Evolutionary conservation across 768 basidiomycete genomes (phyloP).

Genomic region (Mycena haematopus): DNA sequence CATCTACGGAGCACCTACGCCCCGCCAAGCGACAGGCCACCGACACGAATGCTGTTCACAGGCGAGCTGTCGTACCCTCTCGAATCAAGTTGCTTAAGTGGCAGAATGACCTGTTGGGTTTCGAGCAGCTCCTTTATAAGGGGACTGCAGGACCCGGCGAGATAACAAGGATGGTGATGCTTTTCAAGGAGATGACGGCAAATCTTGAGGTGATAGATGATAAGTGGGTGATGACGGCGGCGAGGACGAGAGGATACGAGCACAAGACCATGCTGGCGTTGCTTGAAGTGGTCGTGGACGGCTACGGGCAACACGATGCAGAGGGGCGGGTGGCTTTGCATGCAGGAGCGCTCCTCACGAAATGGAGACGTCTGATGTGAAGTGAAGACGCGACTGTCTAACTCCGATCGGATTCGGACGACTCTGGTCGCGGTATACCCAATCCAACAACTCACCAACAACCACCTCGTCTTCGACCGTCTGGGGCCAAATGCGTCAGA

Average conservation of each 20-base stretch:
- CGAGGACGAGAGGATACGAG: not conserved
- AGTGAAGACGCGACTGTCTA: not conserved
- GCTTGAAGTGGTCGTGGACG: not conserved
- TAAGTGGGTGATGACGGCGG: conserved; percentile 7
- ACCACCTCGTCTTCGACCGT: not conserved
- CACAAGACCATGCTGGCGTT: conserved; percentile 14
- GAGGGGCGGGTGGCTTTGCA: not conserved
- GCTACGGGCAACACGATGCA: not conserved
- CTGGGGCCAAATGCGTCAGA: too few species aligned
- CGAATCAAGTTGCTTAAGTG: not conserved
- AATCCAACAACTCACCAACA: not conserved
- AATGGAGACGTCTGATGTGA: not conserved
- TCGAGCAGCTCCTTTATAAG: conserved; percentile 1
- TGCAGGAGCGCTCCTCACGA: not conserved
- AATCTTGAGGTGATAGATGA: not conserved
- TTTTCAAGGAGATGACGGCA: not conserved
- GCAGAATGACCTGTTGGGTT: not conserved
- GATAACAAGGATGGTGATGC: not conserved
- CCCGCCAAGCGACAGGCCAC: too few species aligned
- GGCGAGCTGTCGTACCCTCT: not conserved
- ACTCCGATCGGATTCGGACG: not conserved
- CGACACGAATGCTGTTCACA: not conserved
- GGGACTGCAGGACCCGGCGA: conserved; percentile 10
- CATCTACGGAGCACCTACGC: too few species aligned
- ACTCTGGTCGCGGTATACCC: not conserved